Base-by-base conservation (phyloP, 2,329 filamentous ascomycete species). In the Ophiosphaerella herpotricha region DNA sequence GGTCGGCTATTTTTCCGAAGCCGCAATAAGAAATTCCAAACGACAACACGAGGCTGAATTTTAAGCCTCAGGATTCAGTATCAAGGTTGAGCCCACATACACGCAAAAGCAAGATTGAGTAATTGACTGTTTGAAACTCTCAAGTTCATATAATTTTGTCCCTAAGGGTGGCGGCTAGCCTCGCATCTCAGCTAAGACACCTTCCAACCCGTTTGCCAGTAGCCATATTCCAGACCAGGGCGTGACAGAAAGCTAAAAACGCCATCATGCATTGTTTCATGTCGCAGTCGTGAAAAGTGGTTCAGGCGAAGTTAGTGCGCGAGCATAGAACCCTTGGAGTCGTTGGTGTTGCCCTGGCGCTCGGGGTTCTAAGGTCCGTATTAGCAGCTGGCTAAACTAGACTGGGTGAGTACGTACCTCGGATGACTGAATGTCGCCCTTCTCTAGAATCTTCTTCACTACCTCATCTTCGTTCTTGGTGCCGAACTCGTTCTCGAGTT, bases 401-500 rank as follows among this genome's bases (percentile, higher is more conserved):
- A 31, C 7, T n/a, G 8, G 7, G 40, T 31, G 26, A 9, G 31
- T 40, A 51, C 64, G 1, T 55, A 70, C 67, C 43, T 68, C 62
- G n/a, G 36, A 48, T 24, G 63, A 57, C 52, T 68, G 65, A 23
- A 73, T 41, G 8, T 79, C 79, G 18, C 93, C 93, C 71, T 84
- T 84, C 77, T 90, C 82, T 36, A 97, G 78, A 57, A 99, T 96
- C 76, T 85, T 79, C 76, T 84, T 84, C 68, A 97, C 87, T 51
- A 88, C 86, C 0, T 93, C 89, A 7, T 97, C 92, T 21, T 91
- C 87, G 46, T 86, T 80, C 62, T 81, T 77, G 12, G 90, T 93
- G 61, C 90, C 91, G 64, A 99, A 99, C 77, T 97, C 92, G 61
- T 86, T 88, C 68, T 94, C 87, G 4, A 99, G 81, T 39, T 80